Base-by-base conservation (phyloP, 805 yeast genomes). In the Wickerhamomyces silvicola region DNA sequence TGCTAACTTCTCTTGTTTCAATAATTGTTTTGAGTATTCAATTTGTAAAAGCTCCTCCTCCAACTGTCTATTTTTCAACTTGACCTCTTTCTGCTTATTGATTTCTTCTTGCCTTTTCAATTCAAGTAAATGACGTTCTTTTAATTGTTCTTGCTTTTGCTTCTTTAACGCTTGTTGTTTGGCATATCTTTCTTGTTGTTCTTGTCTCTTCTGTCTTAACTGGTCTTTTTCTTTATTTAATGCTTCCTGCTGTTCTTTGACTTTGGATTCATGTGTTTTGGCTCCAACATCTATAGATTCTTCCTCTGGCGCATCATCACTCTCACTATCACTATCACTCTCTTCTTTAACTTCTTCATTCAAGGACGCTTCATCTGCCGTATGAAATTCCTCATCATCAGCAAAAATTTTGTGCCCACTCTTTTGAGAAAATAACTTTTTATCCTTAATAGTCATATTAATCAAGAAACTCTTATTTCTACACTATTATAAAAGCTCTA, bases 271-370 rank as follows among this genome's bases (percentile, higher is more conserved):
- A 14, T 40, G 23, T 22, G 45, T 45, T 2, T 25, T 24, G 6
- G 16, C 31, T 17, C 59, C 60, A 20, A 50, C 24, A 25, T 56
- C 38, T 29, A 57, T 31, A 8, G 55, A 54, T 30, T 66, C 74
- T 41, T 70, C 76, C 35, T 69, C 75, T 32, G 78, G 77, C 1
- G 76, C 74, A 14, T 67, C 75, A 37, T 60, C 66, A 23, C 50
- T 46, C 28, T 47, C 58, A 31, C 46, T 46, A 15, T 46, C 56
- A 28, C 52, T 46, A 14, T 49, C 56, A 16, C 27, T 34, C 7
- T 21, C 33, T 17, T 22, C 27, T 22, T 20, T 18, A 10, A 31
- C 37, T 31, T 28, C 39, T 18, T 30, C 41, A 26, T 22, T 39
- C 24, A 21, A 31, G 3, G 36, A 39, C 9, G 29, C 41, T 28